Percentiles rank a stretch among this genome's conserved stretches.
Evolutionary conservation across 805 yeast species (phyloP).

Genomic region (Candida hispaniensis): DNA sequence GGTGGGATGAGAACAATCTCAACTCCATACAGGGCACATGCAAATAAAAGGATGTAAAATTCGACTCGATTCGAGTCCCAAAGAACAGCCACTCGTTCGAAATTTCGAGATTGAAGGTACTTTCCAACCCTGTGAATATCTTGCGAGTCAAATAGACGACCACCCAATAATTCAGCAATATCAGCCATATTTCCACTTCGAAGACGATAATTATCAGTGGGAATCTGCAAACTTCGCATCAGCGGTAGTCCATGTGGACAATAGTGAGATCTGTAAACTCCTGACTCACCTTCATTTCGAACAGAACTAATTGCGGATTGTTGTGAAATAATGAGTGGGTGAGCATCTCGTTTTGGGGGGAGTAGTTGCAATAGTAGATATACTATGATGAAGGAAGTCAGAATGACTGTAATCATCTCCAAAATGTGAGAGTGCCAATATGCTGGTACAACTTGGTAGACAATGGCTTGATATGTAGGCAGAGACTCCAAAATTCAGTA

Average conservation of each 20-base stretch:
- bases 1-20: conserved; percentile 10
- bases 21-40: conserved; percentile 12
- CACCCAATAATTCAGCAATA: conserved; percentile 53
- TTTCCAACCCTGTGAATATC: too few species aligned
- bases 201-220: conserved; percentile 21
- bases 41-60: conserved; percentile 14
- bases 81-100: conserved; percentile 28
- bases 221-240: conserved; percentile 55
- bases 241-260: conserved; percentile 64
- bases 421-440: too few species aligned
- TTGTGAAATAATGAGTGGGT: conserved; percentile 29
- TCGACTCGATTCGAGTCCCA: conserved; percentile 10
- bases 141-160: too few species aligned
- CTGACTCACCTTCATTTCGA: conserved; percentile 58
- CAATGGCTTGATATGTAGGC: too few species aligned
- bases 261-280: conserved; percentile 62
- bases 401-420: conserved; percentile 1
- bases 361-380: conserved; percentile 18
- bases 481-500: too few species aligned
- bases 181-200: conserved; percentile 73
- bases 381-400: background rate
- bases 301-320: conserved; percentile 61
- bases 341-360: conserved; percentile 29
- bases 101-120: too few species aligned
- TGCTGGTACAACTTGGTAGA: too few species aligned